Conservation (phyloP, 768 basidiomycete genomes). For the Collybia sp. region DNA sequence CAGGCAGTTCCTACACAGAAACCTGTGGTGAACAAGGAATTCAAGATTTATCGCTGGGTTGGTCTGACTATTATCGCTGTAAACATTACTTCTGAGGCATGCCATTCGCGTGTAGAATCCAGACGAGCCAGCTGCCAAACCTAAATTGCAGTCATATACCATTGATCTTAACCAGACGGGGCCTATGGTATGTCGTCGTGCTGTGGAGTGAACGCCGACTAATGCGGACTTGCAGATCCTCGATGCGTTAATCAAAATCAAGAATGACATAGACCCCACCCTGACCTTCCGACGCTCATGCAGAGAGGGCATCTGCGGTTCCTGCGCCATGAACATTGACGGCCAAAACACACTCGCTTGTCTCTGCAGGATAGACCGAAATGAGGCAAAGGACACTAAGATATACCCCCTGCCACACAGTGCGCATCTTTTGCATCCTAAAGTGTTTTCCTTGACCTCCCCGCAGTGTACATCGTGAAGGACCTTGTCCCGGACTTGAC, state of each 20-base stretch:
- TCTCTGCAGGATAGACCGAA: conserved; percentile 90
- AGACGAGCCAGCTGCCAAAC: conserved; percentile 90
- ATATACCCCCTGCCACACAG: conserved; percentile 98
- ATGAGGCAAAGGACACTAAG: conserved; percentile 68
- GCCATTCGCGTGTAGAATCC: conserved; percentile 61
- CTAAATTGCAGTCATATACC: conserved; percentile 83
- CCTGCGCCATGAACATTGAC: conserved; percentile 99
- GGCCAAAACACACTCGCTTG: conserved; percentile 98
- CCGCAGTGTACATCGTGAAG: conserved; percentile 94
- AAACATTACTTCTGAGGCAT: neutral
- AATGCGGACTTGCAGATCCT: conserved; percentile 45
- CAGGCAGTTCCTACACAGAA: conserved; percentile 59
- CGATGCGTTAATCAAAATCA: conserved; percentile 97
- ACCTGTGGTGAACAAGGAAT: conserved; percentile 79
- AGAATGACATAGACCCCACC: conserved; percentile 97
- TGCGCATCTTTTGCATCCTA: conserved; percentile 32
- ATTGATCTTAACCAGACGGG: conserved; percentile 94
- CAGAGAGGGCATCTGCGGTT: conserved; percentile 95
- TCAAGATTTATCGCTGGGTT: conserved; percentile 99
- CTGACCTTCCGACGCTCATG: conserved; percentile 94
- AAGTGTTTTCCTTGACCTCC: neutral
- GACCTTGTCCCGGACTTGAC: conserved; percentile 93
- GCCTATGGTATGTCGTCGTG: conserved; percentile 63
- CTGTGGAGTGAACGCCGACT: neutral
- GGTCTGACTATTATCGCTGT: conserved; percentile 17